These are phyloP conservation scores for Penicillium salamii DNA, from an alignment of 495 filamentous ascomycete species.

Conservation along the genomic window DNA sequence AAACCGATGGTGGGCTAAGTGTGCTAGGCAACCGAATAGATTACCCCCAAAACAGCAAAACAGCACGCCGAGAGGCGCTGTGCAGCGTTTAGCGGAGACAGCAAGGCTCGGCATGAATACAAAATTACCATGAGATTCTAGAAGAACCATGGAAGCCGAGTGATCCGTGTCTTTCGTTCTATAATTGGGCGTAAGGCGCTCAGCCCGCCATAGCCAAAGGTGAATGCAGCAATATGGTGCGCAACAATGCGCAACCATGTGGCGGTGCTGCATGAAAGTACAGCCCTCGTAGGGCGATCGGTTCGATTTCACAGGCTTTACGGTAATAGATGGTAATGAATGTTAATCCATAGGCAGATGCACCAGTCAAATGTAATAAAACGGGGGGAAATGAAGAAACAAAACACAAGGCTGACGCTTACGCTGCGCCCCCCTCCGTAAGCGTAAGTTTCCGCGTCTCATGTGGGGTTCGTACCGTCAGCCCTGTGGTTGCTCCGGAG, in stretches of 20 bases:
- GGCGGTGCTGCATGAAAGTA: conserved; percentile 6
- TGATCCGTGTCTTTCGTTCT: conserved; percentile 2
- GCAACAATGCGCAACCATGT: background rate
- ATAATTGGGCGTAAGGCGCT: background rate
- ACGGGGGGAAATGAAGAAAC: too few relatives aligned
- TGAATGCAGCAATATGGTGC: background rate
- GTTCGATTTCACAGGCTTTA: background rate
- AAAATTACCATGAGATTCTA: conserved; percentile 5
- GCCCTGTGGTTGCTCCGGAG: conserved; percentile 20
- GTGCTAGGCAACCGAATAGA: conserved; percentile 7
- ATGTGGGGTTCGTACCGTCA: conserved; percentile 26
- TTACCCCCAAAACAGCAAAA: background rate
- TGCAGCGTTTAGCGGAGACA: background rate
- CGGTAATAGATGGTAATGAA: too few relatives aligned
- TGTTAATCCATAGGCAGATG: too few relatives aligned
- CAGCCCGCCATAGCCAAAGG: conserved; percentile 5
- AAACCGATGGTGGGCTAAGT: background rate
- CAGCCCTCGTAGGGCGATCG: background rate
- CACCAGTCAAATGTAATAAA: too few relatives aligned
- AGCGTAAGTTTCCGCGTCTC: conserved; percentile 17
- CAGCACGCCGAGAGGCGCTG: background rate
- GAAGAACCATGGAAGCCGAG: conserved; percentile 18
- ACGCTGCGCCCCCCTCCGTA: conserved; percentile 14
- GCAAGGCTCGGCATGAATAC: conserved; percentile 1
- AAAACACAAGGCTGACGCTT: conserved; percentile 8